Base-by-base conservation (phyloP, 441 rosid genomes). In the Lepidium campestre region DNA sequence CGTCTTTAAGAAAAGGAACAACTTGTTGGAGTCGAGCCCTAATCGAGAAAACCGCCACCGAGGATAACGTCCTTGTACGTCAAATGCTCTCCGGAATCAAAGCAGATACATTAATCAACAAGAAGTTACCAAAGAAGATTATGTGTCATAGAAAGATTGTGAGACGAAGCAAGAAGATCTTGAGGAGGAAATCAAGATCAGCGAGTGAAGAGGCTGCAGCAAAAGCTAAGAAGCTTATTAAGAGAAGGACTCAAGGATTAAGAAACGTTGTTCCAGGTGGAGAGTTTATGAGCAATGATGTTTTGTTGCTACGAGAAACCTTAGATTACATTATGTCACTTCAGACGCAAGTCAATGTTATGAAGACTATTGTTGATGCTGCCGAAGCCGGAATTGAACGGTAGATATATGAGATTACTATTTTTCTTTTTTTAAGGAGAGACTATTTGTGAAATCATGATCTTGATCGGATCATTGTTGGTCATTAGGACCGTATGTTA, bases 1-100 rank as follows among this genome's bases (percentile, higher is more conserved):
- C 98, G 57, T 84, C 92, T 4, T 72, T 86, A 12, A 83, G 91
- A 72, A 82, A 81, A 18, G 82, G 84, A 45, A 77, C 73, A 20
- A 90, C 92, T 22, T 77, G 75, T 41, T 93, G 98, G 98, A 88
- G 97, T 34, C 90, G 88, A 34, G 97, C 98, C 54, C 71, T 88
- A 67, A 74, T 93, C 36, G 78, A 79, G 18, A 59, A 74, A 57
- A 85, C 91, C 34, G 74, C 83, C 23, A 74, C 79, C n/a, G 68
- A 72, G 44, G 70, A 75, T 7, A 65, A 71, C 25, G 77, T 19
- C 63, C 76, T 53, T 81, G 80, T 20, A 52, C 87, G 35, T 31
- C 81, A 72, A 81, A 85, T 69, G 46, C 75, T 62, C 52, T 62
- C 62, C 2, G 71, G 18, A 44, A 76, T 74, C 19, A 68, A 74